Conservation (phyloP, 1,139 yeast genomes). For the Candida sp. region DNA sequence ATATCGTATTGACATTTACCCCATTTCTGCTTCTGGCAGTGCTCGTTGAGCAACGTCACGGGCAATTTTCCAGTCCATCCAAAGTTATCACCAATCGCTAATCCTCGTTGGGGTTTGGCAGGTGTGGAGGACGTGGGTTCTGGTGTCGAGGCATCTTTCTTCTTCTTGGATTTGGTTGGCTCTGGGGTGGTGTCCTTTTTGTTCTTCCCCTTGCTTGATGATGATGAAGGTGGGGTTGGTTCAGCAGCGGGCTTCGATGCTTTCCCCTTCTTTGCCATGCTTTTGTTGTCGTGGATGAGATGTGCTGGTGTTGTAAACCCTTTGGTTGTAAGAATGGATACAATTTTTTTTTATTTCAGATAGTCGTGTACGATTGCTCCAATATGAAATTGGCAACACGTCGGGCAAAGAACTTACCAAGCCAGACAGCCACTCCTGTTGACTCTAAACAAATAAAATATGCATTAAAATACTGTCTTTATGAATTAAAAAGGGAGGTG, state of each 20-base stretch:
- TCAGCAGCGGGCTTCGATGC: not conserved
- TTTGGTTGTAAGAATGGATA: not conserved
- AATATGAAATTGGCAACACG: too few relatives aligned
- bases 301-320: not conserved
- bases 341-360: too few relatives aligned
- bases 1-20: constrained; percentile 80
- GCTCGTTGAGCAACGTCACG: constrained; percentile 82
- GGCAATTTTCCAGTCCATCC: constrained; percentile 97
- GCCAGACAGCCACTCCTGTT: too few relatives aligned
- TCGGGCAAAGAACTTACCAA: too few relatives aligned
- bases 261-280: constrained; percentile 1
- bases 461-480: not conserved
- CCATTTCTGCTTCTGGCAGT: constrained; percentile 92
- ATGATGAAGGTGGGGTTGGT: not conserved
- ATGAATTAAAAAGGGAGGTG: not conserved
- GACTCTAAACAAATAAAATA: not conserved
- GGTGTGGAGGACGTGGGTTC: constrained; percentile 15
- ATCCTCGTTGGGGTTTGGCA: constrained; percentile 41
- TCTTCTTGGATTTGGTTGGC: constrained; percentile 10
- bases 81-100: constrained; percentile 51
- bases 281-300: not conserved
- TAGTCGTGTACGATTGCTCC: not conserved
- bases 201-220: not conserved
- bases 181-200: not conserved
- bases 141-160: constrained; percentile 5